phyloP scores from a whole-genome alignment of 345 rosid genomes.

The Salix brachista region DNA sequence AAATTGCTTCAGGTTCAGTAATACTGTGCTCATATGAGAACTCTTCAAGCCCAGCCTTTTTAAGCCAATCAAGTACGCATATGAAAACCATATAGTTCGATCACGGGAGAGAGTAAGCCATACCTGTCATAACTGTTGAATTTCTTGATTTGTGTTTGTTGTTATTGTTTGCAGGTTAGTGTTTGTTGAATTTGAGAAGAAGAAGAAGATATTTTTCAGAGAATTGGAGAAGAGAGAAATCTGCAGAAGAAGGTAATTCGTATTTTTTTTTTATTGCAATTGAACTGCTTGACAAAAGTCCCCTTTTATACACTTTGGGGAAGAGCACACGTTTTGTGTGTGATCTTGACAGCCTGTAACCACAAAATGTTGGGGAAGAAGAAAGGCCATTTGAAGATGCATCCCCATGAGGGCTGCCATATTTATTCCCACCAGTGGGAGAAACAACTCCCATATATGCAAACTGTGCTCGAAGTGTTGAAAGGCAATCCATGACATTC shows the following conservation, averaged over 20 bases:
- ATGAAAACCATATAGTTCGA: not conserved
- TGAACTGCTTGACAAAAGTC: too few species aligned
- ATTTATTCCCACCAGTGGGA: constrained; percentile 7
- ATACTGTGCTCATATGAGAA: not conserved
- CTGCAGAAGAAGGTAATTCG: too few species aligned
- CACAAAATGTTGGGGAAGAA: constrained; percentile 30
- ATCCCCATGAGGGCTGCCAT: constrained; percentile 21
- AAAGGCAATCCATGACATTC: constrained; percentile 47
- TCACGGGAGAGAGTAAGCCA: not conserved
- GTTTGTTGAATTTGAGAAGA: too few species aligned
- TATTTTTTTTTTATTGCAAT: too few species aligned
- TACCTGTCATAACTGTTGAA: constrained; percentile 51
- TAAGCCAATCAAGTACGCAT: not conserved
- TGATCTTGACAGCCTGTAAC: too few species aligned
- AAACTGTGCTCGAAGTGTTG: constrained; percentile 33
- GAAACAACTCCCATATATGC: constrained; percentile 21
- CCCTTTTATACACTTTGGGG: too few species aligned
- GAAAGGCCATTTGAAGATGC: constrained; percentile 21
- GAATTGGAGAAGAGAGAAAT: too few species aligned
- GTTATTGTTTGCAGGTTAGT: too few species aligned
- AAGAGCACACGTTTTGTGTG: too few species aligned
- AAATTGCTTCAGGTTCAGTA: not conserved
- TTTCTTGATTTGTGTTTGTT: too few species aligned
- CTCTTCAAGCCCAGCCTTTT: not conserved
- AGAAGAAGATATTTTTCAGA: too few species aligned